Percentiles rank a stretch among this genome's conserved stretches.
Evolutionary conservation across 2,329 filamentous ascomycete species (phyloP).

Genomic region (Colletotrichum sp.): DNA sequence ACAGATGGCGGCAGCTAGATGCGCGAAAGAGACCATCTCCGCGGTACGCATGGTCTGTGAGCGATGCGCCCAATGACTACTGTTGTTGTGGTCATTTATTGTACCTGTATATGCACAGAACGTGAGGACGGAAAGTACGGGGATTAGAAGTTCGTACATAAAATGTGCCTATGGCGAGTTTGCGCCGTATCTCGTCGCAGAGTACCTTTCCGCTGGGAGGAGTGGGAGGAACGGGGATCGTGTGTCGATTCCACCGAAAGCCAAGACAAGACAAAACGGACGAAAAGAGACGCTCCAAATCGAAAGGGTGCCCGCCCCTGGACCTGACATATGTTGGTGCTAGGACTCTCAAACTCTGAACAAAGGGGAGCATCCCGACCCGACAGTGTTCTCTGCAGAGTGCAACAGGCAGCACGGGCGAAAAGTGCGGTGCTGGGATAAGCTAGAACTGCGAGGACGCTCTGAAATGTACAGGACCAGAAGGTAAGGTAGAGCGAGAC

Average conservation of each 20-base stretch:
- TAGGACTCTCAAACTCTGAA: neutral
- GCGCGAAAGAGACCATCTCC: neutral
- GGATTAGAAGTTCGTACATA: neutral
- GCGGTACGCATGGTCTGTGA: neutral
- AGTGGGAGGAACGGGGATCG: conserved; percentile 17
- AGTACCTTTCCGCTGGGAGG: conserved; percentile 15
- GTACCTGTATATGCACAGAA: neutral
- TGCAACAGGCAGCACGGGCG: neutral
- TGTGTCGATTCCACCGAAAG: neutral
- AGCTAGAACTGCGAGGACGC: neutral
- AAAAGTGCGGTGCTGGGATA: neutral
- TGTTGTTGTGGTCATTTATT: neutral
- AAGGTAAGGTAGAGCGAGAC: neutral
- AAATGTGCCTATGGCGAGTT: neutral
- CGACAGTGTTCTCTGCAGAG: neutral
- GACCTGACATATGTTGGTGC: conserved; percentile 5
- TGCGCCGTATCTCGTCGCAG: neutral
- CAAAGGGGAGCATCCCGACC: neutral
- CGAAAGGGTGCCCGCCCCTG: neutral
- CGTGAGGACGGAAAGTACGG: neutral
- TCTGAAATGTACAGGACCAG: neutral
- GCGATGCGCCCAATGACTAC: neutral
- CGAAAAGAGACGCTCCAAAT: conserved; percentile 10
- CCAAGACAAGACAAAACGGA: conserved; percentile 21
- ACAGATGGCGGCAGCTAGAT: neutral